Percentiles rank a stretch among this genome's conserved stretches.
Evolutionary conservation across 768 basidiomycete genomes (phyloP).

Genomic region (Strobilomyces confusus): DNA sequence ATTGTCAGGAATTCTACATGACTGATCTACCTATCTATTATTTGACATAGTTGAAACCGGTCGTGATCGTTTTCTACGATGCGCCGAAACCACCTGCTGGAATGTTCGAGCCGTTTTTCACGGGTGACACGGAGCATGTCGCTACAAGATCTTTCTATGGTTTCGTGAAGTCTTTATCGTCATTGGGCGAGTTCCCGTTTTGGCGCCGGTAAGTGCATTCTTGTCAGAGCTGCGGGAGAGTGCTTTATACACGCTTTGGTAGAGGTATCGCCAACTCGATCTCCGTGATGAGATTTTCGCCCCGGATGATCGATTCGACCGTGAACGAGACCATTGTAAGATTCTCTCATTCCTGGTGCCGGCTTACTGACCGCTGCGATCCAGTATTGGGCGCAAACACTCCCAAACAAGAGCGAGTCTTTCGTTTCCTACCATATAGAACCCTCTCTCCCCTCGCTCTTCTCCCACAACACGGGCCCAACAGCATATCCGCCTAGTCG

Average conservation of each 20-base stretch:
- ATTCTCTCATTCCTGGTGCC: background rate
- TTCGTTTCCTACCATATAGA: background rate
- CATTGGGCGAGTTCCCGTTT: background rate
- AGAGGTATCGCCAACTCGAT: background rate
- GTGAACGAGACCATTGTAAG: background rate
- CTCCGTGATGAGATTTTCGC: background rate
- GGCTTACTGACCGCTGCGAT: background rate
- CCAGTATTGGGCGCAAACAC: background rate
- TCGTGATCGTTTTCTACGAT: conserved; percentile 50
- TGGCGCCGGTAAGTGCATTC: background rate
- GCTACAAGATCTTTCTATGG: conserved; percentile 13
- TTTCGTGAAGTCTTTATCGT: conserved; percentile 7
- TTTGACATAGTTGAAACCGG: background rate
- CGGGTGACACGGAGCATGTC: background rate
- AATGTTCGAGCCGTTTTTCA: conserved; percentile 25
- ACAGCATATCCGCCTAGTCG: conserved; percentile 47
- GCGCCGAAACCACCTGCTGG: conserved; percentile 27
- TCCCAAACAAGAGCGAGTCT: background rate
- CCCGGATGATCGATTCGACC: background rate
- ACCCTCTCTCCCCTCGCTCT: conserved; percentile 41
- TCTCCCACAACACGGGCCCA: conserved; percentile 31
- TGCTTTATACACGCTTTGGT: background rate
- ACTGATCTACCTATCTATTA: background rate
- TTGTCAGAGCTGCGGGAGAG: too few species aligned
- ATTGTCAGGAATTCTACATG: background rate